Percentiles rank a stretch among this genome's conserved stretches.
Evolutionary conservation across 441 rosid genomes (phyloP).

Genomic region (Gossypium lobatum): DNA sequence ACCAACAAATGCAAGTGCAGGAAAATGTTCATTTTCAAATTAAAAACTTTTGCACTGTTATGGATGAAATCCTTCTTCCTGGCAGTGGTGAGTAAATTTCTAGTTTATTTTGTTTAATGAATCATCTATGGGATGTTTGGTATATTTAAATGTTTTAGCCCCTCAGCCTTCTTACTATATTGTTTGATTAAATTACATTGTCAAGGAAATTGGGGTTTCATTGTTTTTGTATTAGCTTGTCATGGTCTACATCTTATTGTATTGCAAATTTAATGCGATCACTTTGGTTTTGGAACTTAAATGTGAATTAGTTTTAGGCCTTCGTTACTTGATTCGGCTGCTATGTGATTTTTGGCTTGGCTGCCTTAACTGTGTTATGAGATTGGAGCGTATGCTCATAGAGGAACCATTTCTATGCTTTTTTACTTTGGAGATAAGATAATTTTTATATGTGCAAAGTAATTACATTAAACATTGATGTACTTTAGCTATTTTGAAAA

Average conservation of each 20-base stretch:
- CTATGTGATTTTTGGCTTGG: not conserved
- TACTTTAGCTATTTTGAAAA: not conserved
- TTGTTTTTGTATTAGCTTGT: not conserved
- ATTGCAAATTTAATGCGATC: not conserved
- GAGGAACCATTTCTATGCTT: not conserved
- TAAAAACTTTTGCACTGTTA: constrained; percentile 38
- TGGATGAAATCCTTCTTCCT: constrained; percentile 65
- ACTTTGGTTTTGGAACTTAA: not conserved
- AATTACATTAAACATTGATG: not conserved
- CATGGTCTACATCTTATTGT: not conserved
- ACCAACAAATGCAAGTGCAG: constrained; percentile 77
- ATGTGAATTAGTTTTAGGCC: not conserved
- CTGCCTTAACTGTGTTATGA: not conserved
- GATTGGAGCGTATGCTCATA: not conserved
- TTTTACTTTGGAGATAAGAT: not conserved
- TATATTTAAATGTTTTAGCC: not conserved
- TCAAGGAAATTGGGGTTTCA: not conserved
- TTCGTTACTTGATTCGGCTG: not conserved
- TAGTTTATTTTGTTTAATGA: not conserved
- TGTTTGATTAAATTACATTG: not conserved
- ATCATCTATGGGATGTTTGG: not conserved
- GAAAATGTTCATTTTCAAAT: constrained; percentile 73
- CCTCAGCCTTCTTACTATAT: not conserved
- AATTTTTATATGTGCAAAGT: not conserved
- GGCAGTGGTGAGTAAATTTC: constrained; percentile 39